phyloP scores from a whole-genome alignment of 1,284 basidiomycete genomes.

The Ustilago shanxiensis region DNA sequence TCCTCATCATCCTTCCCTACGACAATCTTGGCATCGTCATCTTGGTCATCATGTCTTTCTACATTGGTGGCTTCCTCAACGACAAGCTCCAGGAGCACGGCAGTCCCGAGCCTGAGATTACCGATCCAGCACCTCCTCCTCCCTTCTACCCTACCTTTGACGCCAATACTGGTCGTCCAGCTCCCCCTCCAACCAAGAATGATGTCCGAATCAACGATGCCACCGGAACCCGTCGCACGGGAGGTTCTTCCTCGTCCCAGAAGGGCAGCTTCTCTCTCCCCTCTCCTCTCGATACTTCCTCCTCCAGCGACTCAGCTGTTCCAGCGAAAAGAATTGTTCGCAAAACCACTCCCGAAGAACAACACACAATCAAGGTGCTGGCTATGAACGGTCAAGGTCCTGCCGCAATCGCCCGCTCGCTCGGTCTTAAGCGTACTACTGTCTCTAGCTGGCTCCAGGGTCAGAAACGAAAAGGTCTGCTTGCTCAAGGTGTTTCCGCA shows the following conservation, averaged over 20 bases:
- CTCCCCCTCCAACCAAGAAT: not conserved
- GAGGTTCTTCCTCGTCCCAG: too few species aligned
- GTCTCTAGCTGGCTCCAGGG: constrained; percentile 13
- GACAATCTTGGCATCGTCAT: not conserved
- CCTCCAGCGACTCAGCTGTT: not conserved
- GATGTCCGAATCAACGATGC: too few species aligned
- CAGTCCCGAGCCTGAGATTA: not conserved
- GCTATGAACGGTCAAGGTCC: constrained; percentile 1
- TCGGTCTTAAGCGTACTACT: constrained; percentile 14
- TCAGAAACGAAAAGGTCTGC: constrained; percentile 2
- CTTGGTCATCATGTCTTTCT: not conserved
- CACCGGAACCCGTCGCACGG: too few species aligned
- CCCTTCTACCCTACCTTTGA: not conserved
- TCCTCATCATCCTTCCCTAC: not conserved
- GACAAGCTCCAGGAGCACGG: not conserved
- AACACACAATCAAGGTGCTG: constrained; percentile 18
- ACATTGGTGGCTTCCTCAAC: not conserved
- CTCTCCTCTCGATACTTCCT: not conserved
- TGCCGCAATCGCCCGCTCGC: constrained; percentile 3
- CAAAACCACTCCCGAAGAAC: constrained; percentile 8
- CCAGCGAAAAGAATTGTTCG: not conserved
- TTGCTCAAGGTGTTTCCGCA: not conserved
- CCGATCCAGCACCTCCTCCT: not conserved
- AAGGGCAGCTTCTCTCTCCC: not conserved
- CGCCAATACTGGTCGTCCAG: not conserved